Evolutionary conservation across 169 alveolate genomes (phyloP), one percentile per base, ranked within the genome.

Genomic region (Plasmodium vivax): DNA sequence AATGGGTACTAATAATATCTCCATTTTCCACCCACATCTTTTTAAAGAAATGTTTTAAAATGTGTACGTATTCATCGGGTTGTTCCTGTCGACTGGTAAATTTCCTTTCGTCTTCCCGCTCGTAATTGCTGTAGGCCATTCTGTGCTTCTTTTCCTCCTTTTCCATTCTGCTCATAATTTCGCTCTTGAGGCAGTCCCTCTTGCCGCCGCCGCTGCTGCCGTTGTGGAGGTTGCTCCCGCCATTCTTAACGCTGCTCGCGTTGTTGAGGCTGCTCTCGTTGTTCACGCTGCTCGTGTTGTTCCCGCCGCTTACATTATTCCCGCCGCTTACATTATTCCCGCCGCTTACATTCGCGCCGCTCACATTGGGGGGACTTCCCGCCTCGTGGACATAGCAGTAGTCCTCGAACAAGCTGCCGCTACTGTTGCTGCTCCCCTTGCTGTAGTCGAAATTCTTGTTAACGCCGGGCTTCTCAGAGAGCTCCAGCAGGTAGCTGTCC

Each of bases 21-120:
- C 99, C 99, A 93, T 98, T 98, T 79, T 97, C 99, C 34, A 99
- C 99, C 99, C 99, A 98, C 85, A 97, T 94, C 81, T 95, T 87
- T 92, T 97, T 97, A 95, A 98, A 95, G 80, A 95, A 93, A 82
- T 94, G 96, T 92, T 97, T 96, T 58, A 96, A 90, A 45, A 90
- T 82, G n/a, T 81, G 62, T 16, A 90, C 34, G 45, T 81, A 90
- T 90, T 90, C 94, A 38, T 90, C 92, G 2, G 36, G 14, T 2
- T 90, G 90, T 80, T 90, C 94, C 32, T 3, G 36, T 90, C 83
- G 82, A 30, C 34, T 30, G 51, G 23, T 82, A 1, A 62, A 27
- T 3, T 90, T 51, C 51, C 36, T 56, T 34, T 74, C 68, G 16
- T 45, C 56, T 54, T 87, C 85, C 45, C 47, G 19, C 32, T 58